phyloP scores from a whole-genome alignment of 2,329 filamentous ascomycete species.

The Apiospora hydei region DNA sequence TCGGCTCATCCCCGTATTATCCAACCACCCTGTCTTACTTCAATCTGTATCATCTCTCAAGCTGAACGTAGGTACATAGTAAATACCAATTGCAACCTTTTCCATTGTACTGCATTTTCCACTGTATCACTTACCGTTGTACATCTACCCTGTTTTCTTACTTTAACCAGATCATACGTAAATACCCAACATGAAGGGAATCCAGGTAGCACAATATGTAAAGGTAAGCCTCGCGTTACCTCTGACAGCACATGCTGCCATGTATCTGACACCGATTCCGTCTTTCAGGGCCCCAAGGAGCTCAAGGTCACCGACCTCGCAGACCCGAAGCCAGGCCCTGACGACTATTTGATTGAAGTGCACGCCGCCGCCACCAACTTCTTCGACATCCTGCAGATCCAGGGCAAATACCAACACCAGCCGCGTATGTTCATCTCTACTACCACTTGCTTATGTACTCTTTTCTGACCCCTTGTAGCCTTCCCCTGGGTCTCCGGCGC shows the following conservation, averaged over 20 bases:
- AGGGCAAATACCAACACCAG: constrained; percentile 94
- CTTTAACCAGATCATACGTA: too few relatives aligned
- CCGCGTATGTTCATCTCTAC: constrained; percentile 58
- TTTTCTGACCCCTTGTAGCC: constrained; percentile 45
- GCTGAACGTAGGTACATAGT: background rate
- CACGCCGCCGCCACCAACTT: constrained; percentile 92
- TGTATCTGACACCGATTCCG: background rate
- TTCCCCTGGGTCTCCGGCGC: constrained; percentile 88
- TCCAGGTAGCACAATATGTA: constrained; percentile 77
- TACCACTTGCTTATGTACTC: background rate
- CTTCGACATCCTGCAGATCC: constrained; percentile 95
- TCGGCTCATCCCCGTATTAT: constrained; percentile 21
- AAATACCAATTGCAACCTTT: background rate
- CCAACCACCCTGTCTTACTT: background rate
- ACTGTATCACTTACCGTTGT: background rate
- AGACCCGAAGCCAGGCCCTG: constrained; percentile 72
- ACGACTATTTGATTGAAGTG: constrained; percentile 87
- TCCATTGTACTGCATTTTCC: background rate
- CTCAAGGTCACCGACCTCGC: constrained; percentile 78
- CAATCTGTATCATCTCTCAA: background rate
- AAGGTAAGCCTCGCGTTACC: constrained; percentile 58
- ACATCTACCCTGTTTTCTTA: too few relatives aligned
- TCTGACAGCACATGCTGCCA: background rate
- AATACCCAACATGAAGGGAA: constrained; percentile 70
- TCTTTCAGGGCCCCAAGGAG: constrained; percentile 73